Base-by-base conservation (phyloP, 371 early-diverging fungal genomes). In the Apophysomyces ossiformis region DNA sequence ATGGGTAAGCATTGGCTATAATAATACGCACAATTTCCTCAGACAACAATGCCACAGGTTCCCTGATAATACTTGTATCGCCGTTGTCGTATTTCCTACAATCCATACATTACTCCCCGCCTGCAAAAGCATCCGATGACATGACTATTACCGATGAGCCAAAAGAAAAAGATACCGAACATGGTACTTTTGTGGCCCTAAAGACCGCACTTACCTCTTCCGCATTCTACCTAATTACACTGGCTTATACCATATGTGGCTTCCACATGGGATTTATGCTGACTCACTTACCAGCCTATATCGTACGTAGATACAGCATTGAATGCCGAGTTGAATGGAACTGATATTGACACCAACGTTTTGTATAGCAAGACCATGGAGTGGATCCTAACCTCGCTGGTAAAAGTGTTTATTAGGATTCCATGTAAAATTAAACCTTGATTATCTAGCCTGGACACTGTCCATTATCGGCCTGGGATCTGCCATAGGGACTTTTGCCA, bases 401-500 rank as follows among this genome's bases (percentile, higher is more conserved):
- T 75, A 75, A 12, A 21, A 46, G 32, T 3, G 5, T 1, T 21
- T 41, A 2, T 12, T n/a, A 58, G 13, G 3, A 44, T 50, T 8
- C 21, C 45, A 41, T 37, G 32, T 57, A n/a, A 50, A 21, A 18
- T 26, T 50, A 32, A 26, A 50, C 54, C 7, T 18, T 21, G 21
- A 21, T 11, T 32, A 9, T 4, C n/a, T 47, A 75, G 75, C 78
- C 7, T 78, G 78, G 78, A 72, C 73, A 1, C 60, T 78, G 2
- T 75, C 75, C 3, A 69, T 78, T 41, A 32, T 78, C 41, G 78
- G 78, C 5, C 50, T 78, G 15, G 71, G 75, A 13, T 78, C 78
- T 1, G 69, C 69, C 58, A 1, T 74, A 16, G 75, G 78, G 5
- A 69, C 75, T 4, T 66, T 73, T 7, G 1, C 60, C 2, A 50